Evolutionary conservation across 805 yeast species (phyloP).

Genomic region (Candida coleopterorum): DNA sequence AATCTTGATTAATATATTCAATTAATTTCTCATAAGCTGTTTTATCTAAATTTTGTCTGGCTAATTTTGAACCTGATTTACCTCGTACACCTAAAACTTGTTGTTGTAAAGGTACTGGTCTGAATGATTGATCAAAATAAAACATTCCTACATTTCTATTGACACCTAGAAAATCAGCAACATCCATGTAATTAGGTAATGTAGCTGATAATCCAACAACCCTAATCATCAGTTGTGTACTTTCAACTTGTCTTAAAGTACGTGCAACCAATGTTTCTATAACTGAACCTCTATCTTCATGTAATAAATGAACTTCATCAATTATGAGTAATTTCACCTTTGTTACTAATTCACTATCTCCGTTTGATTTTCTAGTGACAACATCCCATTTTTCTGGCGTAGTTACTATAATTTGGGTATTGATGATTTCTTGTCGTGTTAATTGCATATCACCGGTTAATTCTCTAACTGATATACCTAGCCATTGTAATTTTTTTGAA

Average conservation of each 20-base stretch:
- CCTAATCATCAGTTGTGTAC: constrained; percentile 88
- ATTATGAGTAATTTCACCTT: constrained; percentile 84
- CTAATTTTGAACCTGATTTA: constrained; percentile 70
- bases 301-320: constrained; percentile 94
- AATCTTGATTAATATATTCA: constrained; percentile 61
- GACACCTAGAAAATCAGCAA: constrained; percentile 91
- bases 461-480: constrained; percentile 84
- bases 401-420: constrained; percentile 80
- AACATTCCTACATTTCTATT: constrained; percentile 89
- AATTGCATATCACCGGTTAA: constrained; percentile 86
- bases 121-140: constrained; percentile 85
- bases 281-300: constrained; percentile 97
- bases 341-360: constrained; percentile 78
- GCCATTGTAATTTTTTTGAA: constrained; percentile 70
- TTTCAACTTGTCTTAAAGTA: constrained; percentile 90
- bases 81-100: constrained; percentile 83
- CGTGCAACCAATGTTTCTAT: constrained; percentile 93
- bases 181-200: constrained; percentile 85
- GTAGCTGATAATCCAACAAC: constrained; percentile 95
- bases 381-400: constrained; percentile 99
- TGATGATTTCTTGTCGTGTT: constrained; percentile 68
- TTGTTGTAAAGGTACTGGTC: constrained; percentile 93
- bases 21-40: constrained; percentile 73
- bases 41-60: constrained; percentile 68
- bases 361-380: constrained; percentile 87